Conservation (phyloP, 495 filamentous ascomycete genomes). For the Lineolata rhizophorae region DNA sequence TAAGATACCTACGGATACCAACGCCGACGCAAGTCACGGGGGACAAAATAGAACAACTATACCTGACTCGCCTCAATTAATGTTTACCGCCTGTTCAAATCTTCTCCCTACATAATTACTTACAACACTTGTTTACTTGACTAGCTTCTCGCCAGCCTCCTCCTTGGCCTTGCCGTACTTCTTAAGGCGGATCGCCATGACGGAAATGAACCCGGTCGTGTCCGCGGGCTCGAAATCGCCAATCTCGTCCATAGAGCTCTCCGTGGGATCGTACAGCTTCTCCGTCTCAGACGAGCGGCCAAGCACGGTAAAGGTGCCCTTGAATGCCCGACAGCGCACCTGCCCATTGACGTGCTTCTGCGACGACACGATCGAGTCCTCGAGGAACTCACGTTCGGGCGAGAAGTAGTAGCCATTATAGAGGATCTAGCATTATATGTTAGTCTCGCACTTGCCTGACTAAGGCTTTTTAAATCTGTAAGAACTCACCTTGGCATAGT, state of each 20-base stretch:
- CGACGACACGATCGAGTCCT: conserved; percentile 45
- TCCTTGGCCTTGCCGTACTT: conserved; percentile 62
- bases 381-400: conserved; percentile 58
- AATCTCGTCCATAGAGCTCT: conserved; percentile 75
- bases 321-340: conserved; percentile 54
- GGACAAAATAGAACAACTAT: too few relatives aligned
- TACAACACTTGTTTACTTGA: too few relatives aligned
- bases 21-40: too few relatives aligned
- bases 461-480: too few relatives aligned
- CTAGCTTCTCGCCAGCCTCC: conserved; percentile 34
- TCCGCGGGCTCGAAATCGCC: conserved; percentile 56
- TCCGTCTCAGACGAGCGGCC: conserved; percentile 54
- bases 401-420: conserved; percentile 76
- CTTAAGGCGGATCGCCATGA: conserved; percentile 71
- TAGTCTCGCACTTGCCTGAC: too few relatives aligned
- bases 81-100: too few relatives aligned
- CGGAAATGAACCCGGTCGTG: conserved; percentile 59
- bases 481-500: conserved; percentile 55
- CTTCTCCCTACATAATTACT: too few relatives aligned
- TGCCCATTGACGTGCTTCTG: conserved; percentile 32
- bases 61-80: too few relatives aligned
- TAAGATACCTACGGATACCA: too few relatives aligned
- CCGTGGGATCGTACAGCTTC: conserved; percentile 67
- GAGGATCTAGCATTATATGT: too few relatives aligned
- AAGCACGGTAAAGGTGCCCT: conserved; percentile 52